These are phyloP conservation scores for Geranium rotundifolium DNA, from an alignment of 345 rosid species.

Conservation along the genomic window DNA sequence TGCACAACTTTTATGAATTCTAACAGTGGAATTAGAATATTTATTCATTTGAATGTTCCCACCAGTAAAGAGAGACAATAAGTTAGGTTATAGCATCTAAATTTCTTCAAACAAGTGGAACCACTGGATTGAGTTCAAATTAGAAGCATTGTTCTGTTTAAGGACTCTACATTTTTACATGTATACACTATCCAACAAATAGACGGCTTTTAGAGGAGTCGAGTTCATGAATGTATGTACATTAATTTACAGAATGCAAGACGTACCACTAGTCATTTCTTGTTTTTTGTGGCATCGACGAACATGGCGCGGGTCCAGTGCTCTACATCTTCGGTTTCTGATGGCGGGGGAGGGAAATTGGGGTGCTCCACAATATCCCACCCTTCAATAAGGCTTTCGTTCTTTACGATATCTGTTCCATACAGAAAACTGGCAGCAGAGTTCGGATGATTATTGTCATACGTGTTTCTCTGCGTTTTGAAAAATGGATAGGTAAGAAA, in stretches of 20 bases:
- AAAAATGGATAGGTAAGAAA: not conserved
- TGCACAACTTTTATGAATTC: too few species aligned
- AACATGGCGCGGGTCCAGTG: conserved; percentile 98
- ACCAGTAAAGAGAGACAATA: not conserved
- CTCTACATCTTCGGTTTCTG: conserved; percentile 72
- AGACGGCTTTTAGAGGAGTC: not conserved
- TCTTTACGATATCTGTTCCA: conserved; percentile 44
- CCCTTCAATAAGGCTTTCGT: conserved; percentile 61
- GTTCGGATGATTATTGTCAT: conserved; percentile 40
- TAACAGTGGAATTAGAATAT: too few species aligned
- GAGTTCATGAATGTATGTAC: not conserved
- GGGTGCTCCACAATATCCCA: conserved; percentile 98
- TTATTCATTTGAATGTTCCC: too few species aligned
- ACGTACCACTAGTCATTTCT: conserved; percentile 22
- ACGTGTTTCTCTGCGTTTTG: conserved; percentile 40
- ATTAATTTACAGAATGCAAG: not conserved
- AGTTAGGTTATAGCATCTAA: not conserved
- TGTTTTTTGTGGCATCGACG: conserved; percentile 49
- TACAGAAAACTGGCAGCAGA: conserved; percentile 52
- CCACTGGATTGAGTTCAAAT: not conserved
- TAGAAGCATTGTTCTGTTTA: too few species aligned
- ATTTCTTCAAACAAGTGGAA: not conserved
- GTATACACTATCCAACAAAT: not conserved
- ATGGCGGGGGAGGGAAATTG: conserved; percentile 81
- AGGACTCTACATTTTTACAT: too few species aligned